Evolutionary conservation across 805 yeast genomes (phyloP), one percentile per base, ranked within the genome.

Genomic region (Candida sonorensis): DNA sequence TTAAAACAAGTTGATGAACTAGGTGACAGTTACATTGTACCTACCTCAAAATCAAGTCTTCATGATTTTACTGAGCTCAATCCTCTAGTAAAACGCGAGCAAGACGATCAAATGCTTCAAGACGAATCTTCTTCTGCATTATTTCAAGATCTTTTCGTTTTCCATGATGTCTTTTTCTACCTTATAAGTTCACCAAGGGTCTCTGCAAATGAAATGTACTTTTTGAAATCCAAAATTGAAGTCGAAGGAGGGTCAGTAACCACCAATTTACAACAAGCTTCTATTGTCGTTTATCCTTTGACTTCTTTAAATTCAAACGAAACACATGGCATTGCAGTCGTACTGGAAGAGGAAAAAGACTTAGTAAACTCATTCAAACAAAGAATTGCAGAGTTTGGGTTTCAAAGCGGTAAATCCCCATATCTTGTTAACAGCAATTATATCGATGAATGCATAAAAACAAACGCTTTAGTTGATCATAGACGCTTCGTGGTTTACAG

Each of bases 21-120:
- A 49, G 88, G 87, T 0, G 85, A 81, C 49, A 77, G 92, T 38
- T 74, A 60, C 39, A 56, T 55, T 1, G 52, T 68, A 3, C 50
- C 56, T 8, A 42, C 62, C 10, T 46, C 53, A 1, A 31, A 18
- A 4, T 25, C 35, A 7, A 50, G 53, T 11, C 40, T 64, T 6
- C 34, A 42, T 30, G 32, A 45, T 4, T 27, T 55, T 11, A 17
- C 38, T 10, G 23, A 21, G 8, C 16, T 17, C 19, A 32, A 42
- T 23, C 29, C 13, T 7, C 12, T 22, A 5, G 12, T n/a, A 22
- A 8, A 7, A 22, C 15, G 36, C 15, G 10, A 7, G 10, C 10
- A 10, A 15, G 3, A 17, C n/a, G n/a, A n/a, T n/a, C n/a, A n/a
- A n/a, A n/a, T n/a, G n/a, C n/a, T n/a, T n/a, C n/a, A n/a, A n/a